phyloP scores from a whole-genome alignment of 257 asterid species.

The Petrea volubilis region DNA sequence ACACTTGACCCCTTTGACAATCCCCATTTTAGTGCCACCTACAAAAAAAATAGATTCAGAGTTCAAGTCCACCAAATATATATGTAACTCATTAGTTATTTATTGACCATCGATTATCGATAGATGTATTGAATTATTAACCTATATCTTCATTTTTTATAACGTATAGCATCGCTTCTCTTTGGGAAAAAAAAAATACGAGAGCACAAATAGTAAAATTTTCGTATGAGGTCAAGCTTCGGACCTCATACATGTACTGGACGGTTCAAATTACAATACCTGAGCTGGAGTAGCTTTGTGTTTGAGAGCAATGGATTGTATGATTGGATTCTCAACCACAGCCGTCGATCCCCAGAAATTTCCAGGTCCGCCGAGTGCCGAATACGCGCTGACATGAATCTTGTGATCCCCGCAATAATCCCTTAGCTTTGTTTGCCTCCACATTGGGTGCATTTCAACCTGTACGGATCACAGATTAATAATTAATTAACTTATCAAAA shows the following conservation, averaged over 20 bases:
- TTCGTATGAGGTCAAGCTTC: too few species aligned
- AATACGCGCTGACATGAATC: conserved; percentile 78
- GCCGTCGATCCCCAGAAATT: conserved; percentile 80
- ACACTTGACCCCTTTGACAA: conserved; percentile 66
- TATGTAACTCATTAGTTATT: too few species aligned
- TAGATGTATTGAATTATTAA: too few species aligned
- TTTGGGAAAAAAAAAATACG: too few species aligned
- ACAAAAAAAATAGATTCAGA: background rate
- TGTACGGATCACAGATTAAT: conserved; percentile 36
- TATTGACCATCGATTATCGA: too few species aligned
- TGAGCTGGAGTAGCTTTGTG: conserved; percentile 78
- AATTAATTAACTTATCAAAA: background rate
- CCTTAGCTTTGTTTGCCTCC: conserved; percentile 76
- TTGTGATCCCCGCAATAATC: conserved; percentile 47
- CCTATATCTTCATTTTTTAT: too few species aligned
- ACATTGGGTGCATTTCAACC: conserved; percentile 97
- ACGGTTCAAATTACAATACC: too few species aligned
- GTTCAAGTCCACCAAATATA: too few species aligned
- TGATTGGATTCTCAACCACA: conserved; percentile 55
- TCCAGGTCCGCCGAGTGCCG: conserved; percentile 86
- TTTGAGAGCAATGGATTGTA: conserved; percentile 59
- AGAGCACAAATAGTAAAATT: too few species aligned
- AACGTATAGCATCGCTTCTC: too few species aligned
- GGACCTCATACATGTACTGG: too few species aligned
- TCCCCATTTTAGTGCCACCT: conserved; percentile 83